Evolutionary conservation across 1,139 yeast genomes (phyloP), one percentile per base, ranked within the genome.

Genomic region (Entelexis sorbosivorans): DNA sequence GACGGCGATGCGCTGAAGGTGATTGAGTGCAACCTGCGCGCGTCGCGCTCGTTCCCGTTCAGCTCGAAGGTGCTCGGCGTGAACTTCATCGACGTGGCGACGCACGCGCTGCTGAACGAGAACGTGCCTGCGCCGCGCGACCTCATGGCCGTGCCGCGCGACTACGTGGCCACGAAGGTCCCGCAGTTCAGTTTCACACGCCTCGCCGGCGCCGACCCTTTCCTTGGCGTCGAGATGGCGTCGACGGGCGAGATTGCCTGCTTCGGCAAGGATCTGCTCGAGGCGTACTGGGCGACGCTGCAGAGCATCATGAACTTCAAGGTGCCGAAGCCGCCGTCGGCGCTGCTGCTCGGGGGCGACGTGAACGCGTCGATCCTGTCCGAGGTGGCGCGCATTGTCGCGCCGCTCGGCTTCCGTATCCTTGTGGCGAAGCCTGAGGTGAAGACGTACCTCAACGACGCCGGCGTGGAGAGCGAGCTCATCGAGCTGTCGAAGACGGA

Each of bases 221-320:
- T 85, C 76, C 76, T 91, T 65, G 98, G 98, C 56, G 98, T 91
- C 60, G 98, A 91, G 73, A 91, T 91, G 98, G 84, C 97, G 7
- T 89, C 97, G 14, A 91, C 98, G 48, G 98, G 98, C 67, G 98
- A 91, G 73, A 83, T 91, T 65, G 98, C 98, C 28, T 85, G 96
- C 67, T 91, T 91, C 66, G 98, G 98, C 63, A 74, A 73, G 59
- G 82, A 87, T 68, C 70, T 82, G 58, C 66, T 77, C 57, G 98
- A 91, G 69, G 96, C 97, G 38, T 91, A 91, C 75, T 91, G 97
- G 97, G 83, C 96, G 36, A 83, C 97, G 14, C 79, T 91, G 61
- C 97, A 91, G 73, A 79, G 96, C 47, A 88, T 96, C 47, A 89
- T 89, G 96, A 89, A 89, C 75, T 91, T 91, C 79, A 75, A 83